Evolutionary conservation across 805 yeast genomes (phyloP).

Genomic region (Gaillardinia entomophila): DNA sequence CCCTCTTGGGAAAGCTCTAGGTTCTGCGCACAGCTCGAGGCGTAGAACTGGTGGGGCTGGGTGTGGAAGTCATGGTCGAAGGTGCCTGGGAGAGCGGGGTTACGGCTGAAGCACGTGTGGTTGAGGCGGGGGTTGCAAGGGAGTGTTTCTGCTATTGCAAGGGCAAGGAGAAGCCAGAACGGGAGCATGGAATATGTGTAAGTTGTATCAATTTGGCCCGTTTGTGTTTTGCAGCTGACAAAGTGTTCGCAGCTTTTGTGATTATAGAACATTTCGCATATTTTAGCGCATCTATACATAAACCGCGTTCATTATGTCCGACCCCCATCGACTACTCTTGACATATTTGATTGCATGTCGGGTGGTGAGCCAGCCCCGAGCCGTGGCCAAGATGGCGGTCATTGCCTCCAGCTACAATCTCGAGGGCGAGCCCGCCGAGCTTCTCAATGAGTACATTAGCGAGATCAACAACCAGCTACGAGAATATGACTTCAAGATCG

Average conservation of each 20-base stretch:
- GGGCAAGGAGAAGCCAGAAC: too few species aligned
- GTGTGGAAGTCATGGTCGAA: slow-evolving; percentile 12
- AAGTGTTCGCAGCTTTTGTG: too few species aligned
- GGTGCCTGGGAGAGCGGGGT: slow-evolving; percentile 17
- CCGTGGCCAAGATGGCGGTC: slow-evolving; percentile 3
- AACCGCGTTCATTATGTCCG: slow-evolving; percentile 1
- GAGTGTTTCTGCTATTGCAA: too few species aligned
- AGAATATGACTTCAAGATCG: slow-evolving; percentile 39
- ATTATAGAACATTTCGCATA: too few species aligned
- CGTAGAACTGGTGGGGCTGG: slow-evolving; percentile 3
- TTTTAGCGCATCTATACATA: too few species aligned
- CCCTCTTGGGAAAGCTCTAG: slow-evolving; percentile 7
- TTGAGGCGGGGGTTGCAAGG: slow-evolving; percentile 22
- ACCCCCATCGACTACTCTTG: slow-evolving; percentile 11
- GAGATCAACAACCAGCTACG: slow-evolving; percentile 26
- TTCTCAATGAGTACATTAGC: slow-evolving; percentile 15
- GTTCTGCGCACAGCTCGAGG: slow-evolving; percentile 4
- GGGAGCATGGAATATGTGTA: too few species aligned
- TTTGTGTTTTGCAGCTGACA: too few species aligned
- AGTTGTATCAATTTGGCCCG: too few species aligned
- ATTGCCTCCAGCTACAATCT: slow-evolving; percentile 6
- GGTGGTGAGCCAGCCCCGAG: slow-evolving; percentile 3
- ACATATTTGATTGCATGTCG: slow-evolving; percentile 10
- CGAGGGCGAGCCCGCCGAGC: neutral
- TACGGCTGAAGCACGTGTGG: slow-evolving; percentile 17